phyloP scores from a whole-genome alignment of 2,329 filamentous ascomycete species.

The Cladobotryum protrusum region DNA sequence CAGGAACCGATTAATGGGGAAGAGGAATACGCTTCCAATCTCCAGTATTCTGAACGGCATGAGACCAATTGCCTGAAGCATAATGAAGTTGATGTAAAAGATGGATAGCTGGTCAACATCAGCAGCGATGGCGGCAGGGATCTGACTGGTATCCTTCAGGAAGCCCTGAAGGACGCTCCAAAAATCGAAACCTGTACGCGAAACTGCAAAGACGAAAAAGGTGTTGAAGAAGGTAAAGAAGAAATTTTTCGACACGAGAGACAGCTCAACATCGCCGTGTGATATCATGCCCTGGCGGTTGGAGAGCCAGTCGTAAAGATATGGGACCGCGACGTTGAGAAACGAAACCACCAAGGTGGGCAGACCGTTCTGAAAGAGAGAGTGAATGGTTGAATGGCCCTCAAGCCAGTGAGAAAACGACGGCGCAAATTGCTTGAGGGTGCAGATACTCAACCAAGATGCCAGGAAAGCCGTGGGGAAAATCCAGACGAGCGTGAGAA shows the following conservation, averaged over 20 bases:
- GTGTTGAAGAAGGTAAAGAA: conserved; percentile 99
- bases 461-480: conserved; percentile 74
- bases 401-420: conserved; percentile 61
- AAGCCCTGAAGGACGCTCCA: conserved; percentile 65
- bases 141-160: conserved; percentile 69
- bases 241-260: conserved; percentile 96
- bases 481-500: conserved; percentile 86
- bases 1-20: conserved; percentile 70
- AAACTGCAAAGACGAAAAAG: conserved; percentile 88
- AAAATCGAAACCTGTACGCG: conserved; percentile 75
- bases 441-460: conserved; percentile 71
- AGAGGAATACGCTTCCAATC: conserved; percentile 76
- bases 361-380: conserved; percentile 78
- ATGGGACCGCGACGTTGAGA: conserved; percentile 84
- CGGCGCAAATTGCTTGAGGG: conserved; percentile 68
- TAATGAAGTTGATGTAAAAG: conserved; percentile 92
- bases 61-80: conserved; percentile 87
- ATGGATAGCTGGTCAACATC: conserved; percentile 68
- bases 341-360: conserved; percentile 81
- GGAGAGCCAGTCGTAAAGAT: conserved; percentile 88
- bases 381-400: conserved; percentile 61
- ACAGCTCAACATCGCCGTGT: conserved; percentile 87
- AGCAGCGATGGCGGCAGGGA: conserved; percentile 67
- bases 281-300: conserved; percentile 93
- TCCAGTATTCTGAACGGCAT: conserved; percentile 90